Conservation (phyloP, 805 yeast species). For the Komagataella pastoris region DNA sequence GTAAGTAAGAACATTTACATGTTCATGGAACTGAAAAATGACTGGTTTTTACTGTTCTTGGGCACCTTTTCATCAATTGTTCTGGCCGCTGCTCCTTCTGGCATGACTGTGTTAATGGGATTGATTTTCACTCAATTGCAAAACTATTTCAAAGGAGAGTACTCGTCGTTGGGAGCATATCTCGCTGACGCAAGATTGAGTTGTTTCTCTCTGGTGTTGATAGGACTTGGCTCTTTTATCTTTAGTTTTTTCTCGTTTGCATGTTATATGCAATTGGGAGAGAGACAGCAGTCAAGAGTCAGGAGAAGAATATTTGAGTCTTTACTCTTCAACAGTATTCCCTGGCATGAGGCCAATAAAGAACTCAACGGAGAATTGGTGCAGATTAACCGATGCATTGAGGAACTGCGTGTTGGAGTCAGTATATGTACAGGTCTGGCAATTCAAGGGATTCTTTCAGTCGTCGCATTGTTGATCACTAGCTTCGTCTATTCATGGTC, state of each 20-base stretch:
- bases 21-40: constrained; percentile 6
- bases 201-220: constrained; percentile 23
- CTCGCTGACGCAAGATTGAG: constrained; percentile 20
- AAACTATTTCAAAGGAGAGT: constrained; percentile 14
- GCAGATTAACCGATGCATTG: constrained; percentile 59
- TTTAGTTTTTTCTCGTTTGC: constrained; percentile 40
- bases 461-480: constrained; percentile 40
- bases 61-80: constrained; percentile 20
- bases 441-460: constrained; percentile 37
- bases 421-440: constrained; percentile 54
- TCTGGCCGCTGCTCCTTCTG: constrained; percentile 45
- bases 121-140: constrained; percentile 37
- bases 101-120: constrained; percentile 54
- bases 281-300: constrained; percentile 46
- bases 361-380: constrained; percentile 50
- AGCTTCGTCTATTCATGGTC: constrained; percentile 79
- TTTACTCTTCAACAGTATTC: constrained; percentile 29
- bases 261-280: constrained; percentile 62
- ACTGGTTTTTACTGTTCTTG: constrained; percentile 8
- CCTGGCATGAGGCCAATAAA: constrained; percentile 51
- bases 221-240: constrained; percentile 32
- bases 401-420: constrained; percentile 55
- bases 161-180: constrained; percentile 17
- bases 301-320: constrained; percentile 30
- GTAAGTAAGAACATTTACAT: neutral